These are phyloP conservation scores for Vitis vinifera DNA, from an alignment of 164 flowering plant species.

Conservation along the genomic window ASM3070453v1 NC_081809.1:23990001-23990500, in stretches of 20 bases:
- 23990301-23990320: neutral
- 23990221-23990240: conserved; percentile 44
- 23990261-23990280: neutral
- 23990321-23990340: neutral
- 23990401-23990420: too few species aligned
- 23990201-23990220: conserved; percentile 75
- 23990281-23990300: neutral
- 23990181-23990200: conserved; percentile 66
- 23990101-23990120: conserved; percentile 11
- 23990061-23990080: too few species aligned
- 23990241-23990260: neutral
- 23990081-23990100: neutral
- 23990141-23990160: conserved; percentile 84
- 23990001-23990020: too few species aligned
- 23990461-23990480: neutral
- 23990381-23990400: too few species aligned
- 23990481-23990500: neutral
- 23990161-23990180: conserved; percentile 59
- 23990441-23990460: too few species aligned
- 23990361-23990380: neutral
- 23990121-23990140: conserved; percentile 94
- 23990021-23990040: too few species aligned
- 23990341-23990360: neutral
- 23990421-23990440: too few species aligned
- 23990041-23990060: too few species aligned